These are phyloP conservation scores for Polyrhizophydium stewartii DNA, from an alignment of 371 early-diverging fungal species.

Conservation along the genomic window DNA sequence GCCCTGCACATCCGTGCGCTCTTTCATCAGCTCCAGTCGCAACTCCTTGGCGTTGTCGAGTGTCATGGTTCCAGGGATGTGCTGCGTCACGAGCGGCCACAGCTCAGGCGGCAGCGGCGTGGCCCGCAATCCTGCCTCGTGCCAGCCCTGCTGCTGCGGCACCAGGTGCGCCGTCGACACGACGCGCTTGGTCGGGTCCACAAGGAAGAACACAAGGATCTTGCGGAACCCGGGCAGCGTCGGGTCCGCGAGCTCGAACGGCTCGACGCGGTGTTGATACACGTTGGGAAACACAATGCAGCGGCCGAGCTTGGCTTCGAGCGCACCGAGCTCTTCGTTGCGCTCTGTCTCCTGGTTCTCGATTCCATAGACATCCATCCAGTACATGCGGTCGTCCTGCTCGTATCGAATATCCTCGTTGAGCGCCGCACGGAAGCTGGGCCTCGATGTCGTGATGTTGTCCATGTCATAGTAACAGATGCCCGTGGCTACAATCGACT, in stretches of 20 bases:
- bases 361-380: constrained; percentile 16
- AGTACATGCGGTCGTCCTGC: constrained; percentile 4
- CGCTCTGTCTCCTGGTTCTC: constrained; percentile 3
- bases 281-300: constrained; percentile 61
- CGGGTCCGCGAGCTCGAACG: constrained; percentile 37
- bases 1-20: too few species aligned
- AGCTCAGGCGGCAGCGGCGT: background rate
- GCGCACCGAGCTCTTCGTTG: constrained; percentile 13
- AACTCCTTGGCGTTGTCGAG: too few species aligned
- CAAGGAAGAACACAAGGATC: constrained; percentile 53
- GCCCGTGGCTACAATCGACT: constrained; percentile 57
- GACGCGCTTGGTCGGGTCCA: constrained; percentile 25
- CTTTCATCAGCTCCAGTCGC: too few species aligned
- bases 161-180: constrained; percentile 38
- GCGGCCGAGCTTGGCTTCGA: constrained; percentile 29
- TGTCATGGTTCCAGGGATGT: too few species aligned
- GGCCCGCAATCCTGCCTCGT: background rate
- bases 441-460: constrained; percentile 48
- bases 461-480: constrained; percentile 52
- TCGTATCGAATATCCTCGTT: constrained; percentile 4
- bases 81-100: too few species aligned
- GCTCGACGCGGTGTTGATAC: constrained; percentile 53
- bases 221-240: constrained; percentile 48
- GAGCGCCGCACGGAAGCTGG: constrained; percentile 38
- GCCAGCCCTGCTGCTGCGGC: constrained; percentile 37